Percentiles rank a stretch among this genome's conserved stretches.
These are phyloP conservation scores for Crithidia expoeki DNA, from an alignment of 208 protist species.

Conservation along the genomic window DNA sequence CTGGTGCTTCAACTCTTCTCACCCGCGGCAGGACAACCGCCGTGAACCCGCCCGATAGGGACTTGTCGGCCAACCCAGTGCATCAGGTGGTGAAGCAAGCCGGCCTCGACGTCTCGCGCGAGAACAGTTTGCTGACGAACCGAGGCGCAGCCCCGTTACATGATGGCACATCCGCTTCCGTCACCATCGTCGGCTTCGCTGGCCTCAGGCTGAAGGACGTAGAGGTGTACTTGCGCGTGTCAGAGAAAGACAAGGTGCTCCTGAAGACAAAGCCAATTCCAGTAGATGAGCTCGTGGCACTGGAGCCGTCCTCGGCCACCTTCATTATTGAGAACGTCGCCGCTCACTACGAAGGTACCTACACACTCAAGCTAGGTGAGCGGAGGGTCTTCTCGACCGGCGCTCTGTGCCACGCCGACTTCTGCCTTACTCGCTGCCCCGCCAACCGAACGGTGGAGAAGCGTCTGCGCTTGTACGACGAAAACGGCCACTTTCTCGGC, in stretches of 20 bases:
- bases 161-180: constrained; percentile 18
- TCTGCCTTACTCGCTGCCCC: constrained; percentile 53
- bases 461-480: constrained; percentile 66
- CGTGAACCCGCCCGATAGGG: not conserved
- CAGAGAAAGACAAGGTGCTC: constrained; percentile 24
- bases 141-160: constrained; percentile 2
- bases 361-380: constrained; percentile 65
- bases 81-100: not conserved
- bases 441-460: constrained; percentile 37
- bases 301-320: constrained; percentile 22
- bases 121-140: not conserved
- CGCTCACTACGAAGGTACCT: constrained; percentile 29
- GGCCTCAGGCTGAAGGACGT: constrained; percentile 28
- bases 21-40: not conserved
- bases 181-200: constrained; percentile 41
- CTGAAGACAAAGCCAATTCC: constrained; percentile 42
- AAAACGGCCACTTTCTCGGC: constrained; percentile 56
- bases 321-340: constrained; percentile 31
- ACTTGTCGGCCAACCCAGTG: not conserved
- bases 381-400: constrained; percentile 29
- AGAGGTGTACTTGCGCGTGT: constrained; percentile 50
- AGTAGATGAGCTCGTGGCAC: constrained; percentile 27
- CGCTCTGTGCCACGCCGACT: constrained; percentile 66
- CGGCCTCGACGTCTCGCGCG: not conserved
- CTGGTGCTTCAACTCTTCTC: not conserved